Evolutionary conservation across 2,329 filamentous ascomycete genomes (phyloP).

Genomic region (Hyphodiscus sp.): DNA sequence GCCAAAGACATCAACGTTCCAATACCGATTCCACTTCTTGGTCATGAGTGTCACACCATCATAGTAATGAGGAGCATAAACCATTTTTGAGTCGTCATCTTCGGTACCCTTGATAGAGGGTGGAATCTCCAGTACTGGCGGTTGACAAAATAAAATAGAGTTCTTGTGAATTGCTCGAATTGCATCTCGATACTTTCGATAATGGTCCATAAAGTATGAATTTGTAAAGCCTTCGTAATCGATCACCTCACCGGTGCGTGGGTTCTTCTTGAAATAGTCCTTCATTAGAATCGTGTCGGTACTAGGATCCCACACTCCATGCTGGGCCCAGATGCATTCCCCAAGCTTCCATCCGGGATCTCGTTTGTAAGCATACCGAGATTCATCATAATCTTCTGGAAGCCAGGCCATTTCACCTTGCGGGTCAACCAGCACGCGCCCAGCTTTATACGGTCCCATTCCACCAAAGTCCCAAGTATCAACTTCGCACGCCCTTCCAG

Average conservation of each 20-base stretch:
- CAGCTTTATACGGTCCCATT: constrained; percentile 86
- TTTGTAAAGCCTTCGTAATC: constrained; percentile 86
- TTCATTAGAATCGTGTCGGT: constrained; percentile 73
- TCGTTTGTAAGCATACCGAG: constrained; percentile 82
- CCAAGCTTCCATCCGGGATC: constrained; percentile 85
- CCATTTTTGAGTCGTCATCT: constrained; percentile 85
- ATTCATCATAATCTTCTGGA: constrained; percentile 74
- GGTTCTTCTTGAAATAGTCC: constrained; percentile 81
- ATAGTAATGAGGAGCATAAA: constrained; percentile 93
- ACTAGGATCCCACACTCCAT: constrained; percentile 85
- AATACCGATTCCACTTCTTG: constrained; percentile 96
- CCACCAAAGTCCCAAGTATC: constrained; percentile 91
- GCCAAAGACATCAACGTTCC: constrained; percentile 95
- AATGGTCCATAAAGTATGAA: constrained; percentile 84
- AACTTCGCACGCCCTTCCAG: constrained; percentile 82
- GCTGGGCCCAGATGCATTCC: constrained; percentile 95
- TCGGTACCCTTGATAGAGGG: constrained; percentile 78
- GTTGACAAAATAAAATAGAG: constrained; percentile 85
- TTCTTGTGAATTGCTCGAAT: constrained; percentile 72
- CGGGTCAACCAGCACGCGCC: constrained; percentile 76
- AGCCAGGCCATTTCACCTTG: constrained; percentile 83
- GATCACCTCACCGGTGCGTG: constrained; percentile 63
- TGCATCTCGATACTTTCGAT: constrained; percentile 66
- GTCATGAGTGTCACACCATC: constrained; percentile 95
- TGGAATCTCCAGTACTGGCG: constrained; percentile 85